A percentile compares a stretch with the other conserved stretches of the same genome.
phyloP scores from a whole-genome alignment of 371 early-diverging fungal species.

The Actinomortierella wolfii region DNA sequence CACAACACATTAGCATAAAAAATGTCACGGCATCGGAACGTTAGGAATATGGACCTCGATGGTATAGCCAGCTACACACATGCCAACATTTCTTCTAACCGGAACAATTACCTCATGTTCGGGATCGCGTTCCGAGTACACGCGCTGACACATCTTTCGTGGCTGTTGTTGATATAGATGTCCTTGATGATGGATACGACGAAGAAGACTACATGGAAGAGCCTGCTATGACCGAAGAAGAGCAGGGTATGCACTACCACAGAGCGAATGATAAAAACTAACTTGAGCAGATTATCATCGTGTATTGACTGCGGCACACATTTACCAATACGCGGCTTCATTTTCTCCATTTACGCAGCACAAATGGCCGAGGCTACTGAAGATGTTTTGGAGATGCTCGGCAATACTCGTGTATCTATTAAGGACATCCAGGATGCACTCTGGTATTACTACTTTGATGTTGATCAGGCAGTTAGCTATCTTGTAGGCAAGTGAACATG shows the following conservation, averaged over 20 bases:
- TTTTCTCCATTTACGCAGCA: slow-evolving; percentile 16
- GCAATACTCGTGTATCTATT: slow-evolving; percentile 51
- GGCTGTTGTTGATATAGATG: slow-evolving; percentile 48
- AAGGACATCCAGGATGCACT: slow-evolving; percentile 69
- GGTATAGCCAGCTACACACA: slow-evolving; percentile 48
- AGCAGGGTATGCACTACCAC: slow-evolving; percentile 12
- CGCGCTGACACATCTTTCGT: slow-evolving; percentile 4
- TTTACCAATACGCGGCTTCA: neutral
- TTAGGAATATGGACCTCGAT: slow-evolving; percentile 72
- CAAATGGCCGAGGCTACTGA: slow-evolving; percentile 57
- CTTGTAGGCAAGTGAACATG: slow-evolving; percentile 54
- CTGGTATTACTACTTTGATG: slow-evolving; percentile 69
- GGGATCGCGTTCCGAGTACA: neutral
- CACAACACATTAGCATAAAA: neutral
- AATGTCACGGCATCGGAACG: slow-evolving; percentile 79
- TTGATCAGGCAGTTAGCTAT: slow-evolving; percentile 59
- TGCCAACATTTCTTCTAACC: neutral
- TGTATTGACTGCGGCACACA: neutral
- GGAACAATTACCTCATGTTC: neutral
- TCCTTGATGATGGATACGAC: slow-evolving; percentile 64
- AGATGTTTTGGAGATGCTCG: slow-evolving; percentile 57
- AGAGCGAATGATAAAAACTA: neutral
- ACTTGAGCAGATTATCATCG: slow-evolving; percentile 1
- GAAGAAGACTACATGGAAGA: slow-evolving; percentile 59
- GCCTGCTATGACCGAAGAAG: slow-evolving; percentile 24